A percentile compares a stretch with the other conserved stretches of the same genome.
Evolutionary conservation across 2,329 filamentous ascomycete species (phyloP).

Genomic region (Graphilbum sp.): DNA sequence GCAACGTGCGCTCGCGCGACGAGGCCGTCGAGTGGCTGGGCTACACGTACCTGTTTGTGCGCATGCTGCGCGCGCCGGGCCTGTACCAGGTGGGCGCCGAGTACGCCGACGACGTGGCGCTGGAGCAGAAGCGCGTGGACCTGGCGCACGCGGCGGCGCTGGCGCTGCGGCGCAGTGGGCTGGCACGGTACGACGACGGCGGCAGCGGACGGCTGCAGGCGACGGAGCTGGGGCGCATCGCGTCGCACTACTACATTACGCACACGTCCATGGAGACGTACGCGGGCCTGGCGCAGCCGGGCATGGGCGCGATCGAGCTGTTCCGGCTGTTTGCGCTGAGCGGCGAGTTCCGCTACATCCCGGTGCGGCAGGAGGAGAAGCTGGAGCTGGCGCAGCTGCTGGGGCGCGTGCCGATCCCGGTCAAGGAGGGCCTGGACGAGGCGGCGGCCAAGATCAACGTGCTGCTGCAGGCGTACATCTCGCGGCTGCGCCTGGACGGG

Average conservation of each 20-base stretch:
- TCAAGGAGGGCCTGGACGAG: constrained; percentile 96
- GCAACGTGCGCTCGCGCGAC: constrained; percentile 79
- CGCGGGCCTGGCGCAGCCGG: constrained; percentile 86
- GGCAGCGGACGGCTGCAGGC: constrained; percentile 70
- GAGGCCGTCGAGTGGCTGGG: constrained; percentile 98
- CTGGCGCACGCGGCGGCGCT: constrained; percentile 85
- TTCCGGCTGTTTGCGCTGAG: constrained; percentile 94
- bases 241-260: constrained; percentile 97
- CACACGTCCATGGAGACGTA: constrained; percentile 95
- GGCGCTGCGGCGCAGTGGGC: constrained; percentile 70
- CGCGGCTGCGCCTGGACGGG: constrained; percentile 81
- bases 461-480: constrained; percentile 90
- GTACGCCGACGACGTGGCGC: constrained; percentile 77
- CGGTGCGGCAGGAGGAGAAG: constrained; percentile 94
- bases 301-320: constrained; percentile 83
- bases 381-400: constrained; percentile 86
- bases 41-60: constrained; percentile 94
- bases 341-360: constrained; percentile 98
- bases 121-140: constrained; percentile 97
- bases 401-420: constrained; percentile 78
- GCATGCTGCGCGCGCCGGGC: constrained; percentile 90
- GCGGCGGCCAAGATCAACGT: constrained; percentile 97
- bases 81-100: constrained; percentile 92
- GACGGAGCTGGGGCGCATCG: constrained; percentile 87
- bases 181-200: constrained; percentile 87